Percentiles rank a stretch among this genome's conserved stretches.
These are phyloP conservation scores for Venturia nashicola DNA, from an alignment of 2,329 filamentous ascomycete species.

Conservation along the genomic window DNA sequence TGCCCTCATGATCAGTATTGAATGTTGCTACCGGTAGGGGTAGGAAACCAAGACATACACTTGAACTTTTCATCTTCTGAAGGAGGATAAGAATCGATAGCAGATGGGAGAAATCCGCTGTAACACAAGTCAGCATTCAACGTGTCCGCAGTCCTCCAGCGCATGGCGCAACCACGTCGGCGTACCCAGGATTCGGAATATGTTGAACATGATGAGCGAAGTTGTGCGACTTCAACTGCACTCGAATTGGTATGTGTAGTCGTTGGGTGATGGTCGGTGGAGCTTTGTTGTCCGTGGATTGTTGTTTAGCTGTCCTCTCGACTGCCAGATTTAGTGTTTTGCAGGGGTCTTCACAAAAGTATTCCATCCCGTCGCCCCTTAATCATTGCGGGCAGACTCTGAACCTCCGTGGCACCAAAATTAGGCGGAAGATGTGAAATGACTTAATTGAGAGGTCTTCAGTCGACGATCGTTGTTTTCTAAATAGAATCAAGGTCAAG, in stretches of 20 bases:
- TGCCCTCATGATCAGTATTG: slow-evolving; percentile 27
- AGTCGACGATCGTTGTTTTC: too few relatives aligned
- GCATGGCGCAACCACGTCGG: background rate
- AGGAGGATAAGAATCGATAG: slow-evolving; percentile 87
- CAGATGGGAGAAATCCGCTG: slow-evolving; percentile 92
- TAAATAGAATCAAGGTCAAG: too few relatives aligned
- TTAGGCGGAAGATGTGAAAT: background rate
- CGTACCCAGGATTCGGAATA: slow-evolving; percentile 56
- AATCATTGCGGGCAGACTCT: background rate
- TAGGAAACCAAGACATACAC: slow-evolving; percentile 44
- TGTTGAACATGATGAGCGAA: slow-evolving; percentile 44
- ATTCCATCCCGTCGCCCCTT: background rate
- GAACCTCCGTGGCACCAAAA: background rate
- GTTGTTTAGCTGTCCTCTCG: background rate
- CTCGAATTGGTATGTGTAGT: background rate
- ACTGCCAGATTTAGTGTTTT: background rate
- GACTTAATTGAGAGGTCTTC: too few relatives aligned
- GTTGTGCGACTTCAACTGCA: background rate
- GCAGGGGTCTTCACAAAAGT: background rate
- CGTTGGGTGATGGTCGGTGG: background rate
- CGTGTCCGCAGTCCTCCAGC: slow-evolving; percentile 16
- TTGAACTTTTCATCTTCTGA: slow-evolving; percentile 86
- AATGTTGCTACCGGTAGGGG: slow-evolving; percentile 6
- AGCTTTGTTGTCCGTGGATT: background rate
- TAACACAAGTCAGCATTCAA: slow-evolving; percentile 12